Base-by-base conservation (phyloP, 768 basidiomycete species). In the Lactifluus hygrophoroides region DNA sequence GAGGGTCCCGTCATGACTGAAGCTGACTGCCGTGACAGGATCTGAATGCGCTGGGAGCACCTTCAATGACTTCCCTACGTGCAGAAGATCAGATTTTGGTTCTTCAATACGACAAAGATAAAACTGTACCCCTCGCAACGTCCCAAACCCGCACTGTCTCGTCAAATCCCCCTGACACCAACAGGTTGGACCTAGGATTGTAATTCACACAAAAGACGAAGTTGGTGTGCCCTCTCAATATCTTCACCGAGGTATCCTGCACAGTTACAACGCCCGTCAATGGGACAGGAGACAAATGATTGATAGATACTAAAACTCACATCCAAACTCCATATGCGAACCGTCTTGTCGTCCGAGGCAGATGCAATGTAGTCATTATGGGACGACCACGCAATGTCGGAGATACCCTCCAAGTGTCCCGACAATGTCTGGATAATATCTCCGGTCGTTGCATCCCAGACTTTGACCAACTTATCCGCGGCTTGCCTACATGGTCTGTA, bases 131-230 rank as follows among this genome's bases (percentile, higher is more conserved):
- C 80, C 86, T 77, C 25, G 89, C 84, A 27, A 95, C 85, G 69
- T 99, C 94, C 95, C 95, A 98, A n/a, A 98, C 80, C 48, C 91
- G 82, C 17, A 98, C 90, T 16, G 89, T 93, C 75, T 99, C 96
- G 66, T 99, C 96, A 67, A 89, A 94, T 1, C 90, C 89, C 30
- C 96, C 96, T 21, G 91, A 94, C 16, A 90, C 96, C 53, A 98
- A 75, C 34, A 99, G 74, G 69, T 93, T 94, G 0, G 90, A 89
- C 68, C 85, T 81, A 1, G 92, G 94, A 65, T 90, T 94, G 72
- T 87, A 98, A 66, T 92, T 89, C 21, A 97, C 79, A 63, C 93
- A 94, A 67, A 96, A 94, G 1, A 98, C 93, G 58, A 92, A 92
- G 66, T 90, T 94, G 10, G 94, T 94, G 67, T 99, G 95, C 0